Base-by-base conservation (phyloP, 1,284 basidiomycete species). In the Butyriboletus appendiculatus region DNA sequence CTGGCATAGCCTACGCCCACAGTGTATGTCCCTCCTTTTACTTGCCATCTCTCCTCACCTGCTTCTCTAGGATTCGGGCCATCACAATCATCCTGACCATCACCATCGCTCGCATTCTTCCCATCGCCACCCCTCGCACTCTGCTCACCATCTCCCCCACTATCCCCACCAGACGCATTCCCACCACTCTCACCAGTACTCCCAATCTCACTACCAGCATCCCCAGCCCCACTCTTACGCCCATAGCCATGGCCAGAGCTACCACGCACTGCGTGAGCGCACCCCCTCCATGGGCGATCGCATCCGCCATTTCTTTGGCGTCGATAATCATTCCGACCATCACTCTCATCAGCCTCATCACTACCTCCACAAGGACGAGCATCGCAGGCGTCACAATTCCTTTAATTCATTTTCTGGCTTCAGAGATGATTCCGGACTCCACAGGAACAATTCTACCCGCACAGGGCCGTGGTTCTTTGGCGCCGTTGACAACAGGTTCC, bases 211-310 rank as follows among this genome's bases (percentile, higher is more conserved):
- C 28, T 10, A 28, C 10, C 28, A 45, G 5, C 49, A 61, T 28
- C 15, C 60, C 28, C 42, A 41, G 3, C 24, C 51, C 20, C 44
- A 49, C 9, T n/a, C 54, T 0, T 45, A 65, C 24, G 37, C 30
- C 39, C 32, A 35, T 5, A 28, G 32, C 3, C 32, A 35, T 5
- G 32, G 32, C 3, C 32, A 33, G 5, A 12, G 30, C 12, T 33
- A 62, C 12, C 34, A 54, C 28, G 20, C 45, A 2, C 38, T 32
- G 2, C 66, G 53, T 28, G 56, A 61, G 26, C 65, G 65, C 14
- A 22, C 63, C 1, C 28, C 45, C 14, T 70, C 67, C 24, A n/a
- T 69, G 9, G 26, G 62, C 5, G 66, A 70, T 28, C 67, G 69
- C 33, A 24, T 71, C 22, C 66, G 65, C 40, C 14, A 59, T 2